Percentiles rank a stretch among this genome's conserved stretches.
These are phyloP conservation scores for Lactifluus subvellereus DNA, from an alignment of 768 basidiomycete species.

Conservation along the genomic window DNA sequence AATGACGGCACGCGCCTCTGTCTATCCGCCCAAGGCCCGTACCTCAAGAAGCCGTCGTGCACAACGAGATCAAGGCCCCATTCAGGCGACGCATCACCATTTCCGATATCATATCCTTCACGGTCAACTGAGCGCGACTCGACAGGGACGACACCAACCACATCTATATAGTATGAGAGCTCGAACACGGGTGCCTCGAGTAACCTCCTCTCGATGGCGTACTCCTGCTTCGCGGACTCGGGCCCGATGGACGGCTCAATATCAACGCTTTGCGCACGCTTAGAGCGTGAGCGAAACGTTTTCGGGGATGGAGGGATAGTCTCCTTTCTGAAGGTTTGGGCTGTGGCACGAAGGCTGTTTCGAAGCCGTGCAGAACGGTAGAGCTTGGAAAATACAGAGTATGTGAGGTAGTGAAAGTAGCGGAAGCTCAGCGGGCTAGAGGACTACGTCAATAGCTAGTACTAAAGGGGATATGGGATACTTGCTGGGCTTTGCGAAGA, in stretches of 20 bases:
- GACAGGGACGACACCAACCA: constrained; percentile 66
- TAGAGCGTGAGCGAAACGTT: constrained; percentile 24
- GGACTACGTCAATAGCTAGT: background rate
- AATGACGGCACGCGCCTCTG: constrained; percentile 53
- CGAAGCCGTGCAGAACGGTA: constrained; percentile 19
- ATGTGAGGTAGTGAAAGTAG: constrained; percentile 19
- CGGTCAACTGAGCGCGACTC: constrained; percentile 27
- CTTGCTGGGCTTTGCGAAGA: constrained; percentile 41
- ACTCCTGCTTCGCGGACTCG: constrained; percentile 62
- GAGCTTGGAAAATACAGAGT: constrained; percentile 20
- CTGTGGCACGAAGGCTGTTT: constrained; percentile 1
- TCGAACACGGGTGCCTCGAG: constrained; percentile 75
- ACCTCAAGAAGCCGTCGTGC: constrained; percentile 67
- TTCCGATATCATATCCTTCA: constrained; percentile 61
- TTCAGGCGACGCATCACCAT: constrained; percentile 83
- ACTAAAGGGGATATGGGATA: background rate
- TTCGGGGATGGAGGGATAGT: background rate
- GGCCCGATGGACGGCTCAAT: constrained; percentile 51
- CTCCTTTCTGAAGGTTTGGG: background rate
- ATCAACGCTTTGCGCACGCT: constrained; percentile 37
- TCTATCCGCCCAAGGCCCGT: constrained; percentile 96
- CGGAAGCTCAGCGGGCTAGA: constrained; percentile 18
- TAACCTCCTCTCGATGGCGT: constrained; percentile 81
- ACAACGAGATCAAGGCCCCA: constrained; percentile 89
- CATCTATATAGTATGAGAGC: constrained; percentile 81